Evolutionary conservation across 2,329 filamentous ascomycete genomes (phyloP), one percentile per base, ranked within the genome.

Genomic region (Plectosphaerella sp.): DNA sequence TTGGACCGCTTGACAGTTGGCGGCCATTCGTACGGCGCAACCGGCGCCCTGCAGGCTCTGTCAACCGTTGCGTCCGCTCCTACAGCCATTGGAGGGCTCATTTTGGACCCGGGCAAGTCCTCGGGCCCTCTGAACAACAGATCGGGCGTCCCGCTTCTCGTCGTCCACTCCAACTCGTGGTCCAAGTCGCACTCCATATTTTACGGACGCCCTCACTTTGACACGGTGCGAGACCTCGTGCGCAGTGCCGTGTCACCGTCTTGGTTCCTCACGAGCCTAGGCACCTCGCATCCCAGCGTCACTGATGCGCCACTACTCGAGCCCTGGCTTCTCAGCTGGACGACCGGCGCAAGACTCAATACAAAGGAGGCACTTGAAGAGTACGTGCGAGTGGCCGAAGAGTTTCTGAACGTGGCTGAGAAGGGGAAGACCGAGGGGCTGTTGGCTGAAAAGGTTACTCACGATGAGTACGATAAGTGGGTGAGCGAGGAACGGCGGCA

Each of bases 1-100:
- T 57, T 72, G 22, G 70, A 77, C 45, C 72, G 77, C 36, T 73
- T 85, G 58, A 74, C 81, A 45, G 72, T 87, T 9, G 79, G 72
- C 4, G 84, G 84, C 0, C 84, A 88, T 62, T 86, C 82, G 0
- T 87, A 84, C 66, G 85, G 85, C 47, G 84, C 83, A 2, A 87
- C 85, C 0, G 76, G 80, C 3, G 83, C 81, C 0, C 70, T 87
- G 18, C 82, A 84, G 53, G 77, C 80, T 3, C 70, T 87, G n/a
- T 71, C 8, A 71, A 56, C 46, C 52, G 54, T 58, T 61, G 51
- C 66, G 74, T 16, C 76, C 75, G 3, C 77, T 79, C 75, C 77
- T 0, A 18, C 41, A 3, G 77, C 84, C 55, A 72, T 75, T 1
- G 83, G 78, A 3, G 84, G 74, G 18, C 77, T 88, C 54, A 74